These are phyloP conservation scores for Phyllosticta paracitricarpa DNA, from an alignment of 2,329 filamentous ascomycete genomes.

Conservation along the genomic window DNA sequence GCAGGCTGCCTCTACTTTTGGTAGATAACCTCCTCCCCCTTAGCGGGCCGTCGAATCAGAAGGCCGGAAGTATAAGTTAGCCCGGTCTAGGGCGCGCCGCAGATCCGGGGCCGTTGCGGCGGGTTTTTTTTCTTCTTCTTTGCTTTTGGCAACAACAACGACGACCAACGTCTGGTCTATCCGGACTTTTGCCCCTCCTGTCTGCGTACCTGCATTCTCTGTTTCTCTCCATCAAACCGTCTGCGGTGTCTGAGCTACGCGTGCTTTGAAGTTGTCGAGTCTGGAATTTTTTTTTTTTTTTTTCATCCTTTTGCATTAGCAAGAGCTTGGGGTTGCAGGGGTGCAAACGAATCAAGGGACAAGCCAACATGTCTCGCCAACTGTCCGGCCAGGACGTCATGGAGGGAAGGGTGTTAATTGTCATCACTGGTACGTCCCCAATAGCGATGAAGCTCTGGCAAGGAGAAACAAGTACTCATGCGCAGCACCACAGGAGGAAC, in stretches of 20 bases:
- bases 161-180: neutral
- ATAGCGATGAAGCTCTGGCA: neutral
- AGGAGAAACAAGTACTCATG: constrained; percentile 1
- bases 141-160: neutral
- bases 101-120: neutral
- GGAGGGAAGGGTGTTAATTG: constrained; percentile 75
- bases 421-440: constrained; percentile 60
- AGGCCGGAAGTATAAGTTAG: neutral
- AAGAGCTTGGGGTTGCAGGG: neutral
- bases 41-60: neutral
- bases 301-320: too few relatives aligned
- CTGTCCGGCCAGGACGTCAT: constrained; percentile 29
- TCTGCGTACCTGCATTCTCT: neutral
- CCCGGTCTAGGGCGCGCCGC: neutral
- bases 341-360: neutral
- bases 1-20: neutral
- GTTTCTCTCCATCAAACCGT: neutral
- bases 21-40: neutral
- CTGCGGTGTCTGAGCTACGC: neutral
- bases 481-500: constrained; percentile 45
- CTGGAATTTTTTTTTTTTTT: too few relatives aligned
- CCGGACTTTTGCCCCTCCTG: neutral
- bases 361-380: neutral
- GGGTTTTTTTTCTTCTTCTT: neutral
- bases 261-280: neutral